Base-by-base conservation (phyloP, 106 monocot genomes). In the Allium fistulosum region DNA sequence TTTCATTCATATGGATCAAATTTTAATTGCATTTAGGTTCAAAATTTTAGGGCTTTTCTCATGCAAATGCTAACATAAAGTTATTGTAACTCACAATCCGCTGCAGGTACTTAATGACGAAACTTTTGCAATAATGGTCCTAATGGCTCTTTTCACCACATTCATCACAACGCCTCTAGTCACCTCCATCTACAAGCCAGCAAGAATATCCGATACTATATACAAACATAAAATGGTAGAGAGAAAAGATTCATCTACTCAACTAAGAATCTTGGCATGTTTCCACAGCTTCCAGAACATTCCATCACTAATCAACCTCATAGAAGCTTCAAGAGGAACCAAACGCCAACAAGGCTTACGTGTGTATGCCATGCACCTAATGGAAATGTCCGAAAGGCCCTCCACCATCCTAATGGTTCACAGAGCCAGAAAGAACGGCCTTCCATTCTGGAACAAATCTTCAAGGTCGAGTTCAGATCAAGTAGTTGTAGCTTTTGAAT, bases 191-290 rank as follows among this genome's bases (percentile, higher is more conserved):
- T 73, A 81, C 55, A 59, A 63, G 15, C 81, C 76, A 7, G 48
- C 69, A 51, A 76, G 77, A 28, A 63, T 47, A 26, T 50, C 67
- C 1, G 49, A 28, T 2, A 9, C 58, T 17, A 8, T 51, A 0
- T 81, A 81, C 77, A 81, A 69, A 61, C 68, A 73, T 22, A 61
- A 69, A 47, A 81, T 63, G 17, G 60, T 81, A 0, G 68, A 81
- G 56, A 56, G 76, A 12, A 63, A 26, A 50, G 49, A 61, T 7
- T 37, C 63, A 0, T 11, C 55, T 46, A 56, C 68, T 26, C 46
- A 77, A 17, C 69, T 73, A 11, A 72, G 81, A 17, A 73, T 77
- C 26, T 13, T 81, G 11, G 69, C 77, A 8, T 81, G 81, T 53
- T 63, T 81, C 57, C 76, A 77, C 68, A 77, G 59, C 65, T 69